Conservation (phyloP, 768 basidiomycete species). For the Russula olivacea region DNA sequence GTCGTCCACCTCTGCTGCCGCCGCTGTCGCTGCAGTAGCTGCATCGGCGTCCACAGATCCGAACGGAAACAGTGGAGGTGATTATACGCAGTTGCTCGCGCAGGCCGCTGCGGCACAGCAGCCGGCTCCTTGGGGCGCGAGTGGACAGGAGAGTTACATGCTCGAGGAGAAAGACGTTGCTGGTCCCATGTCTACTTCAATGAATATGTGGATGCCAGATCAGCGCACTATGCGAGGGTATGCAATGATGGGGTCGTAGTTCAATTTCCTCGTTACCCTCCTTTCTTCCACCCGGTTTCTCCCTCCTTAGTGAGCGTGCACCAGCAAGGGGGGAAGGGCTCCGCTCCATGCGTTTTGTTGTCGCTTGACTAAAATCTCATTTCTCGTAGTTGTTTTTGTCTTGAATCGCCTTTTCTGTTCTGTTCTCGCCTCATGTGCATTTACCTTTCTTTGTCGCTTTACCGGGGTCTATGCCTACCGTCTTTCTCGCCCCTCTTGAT, state of each 20-base stretch:
- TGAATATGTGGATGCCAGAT: conserved; percentile 20
- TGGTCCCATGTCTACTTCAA: conserved; percentile 4
- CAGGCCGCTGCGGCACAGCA: conserved; percentile 48
- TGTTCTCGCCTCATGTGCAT: neutral
- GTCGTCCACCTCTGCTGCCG: neutral
- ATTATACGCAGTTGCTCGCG: conserved; percentile 51
- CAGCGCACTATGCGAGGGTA: conserved; percentile 18
- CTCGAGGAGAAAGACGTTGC: conserved; percentile 54
- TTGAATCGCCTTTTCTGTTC: neutral
- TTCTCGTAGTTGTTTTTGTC: neutral
- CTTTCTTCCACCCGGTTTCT: too few relatives aligned
- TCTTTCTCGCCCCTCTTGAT: neutral
- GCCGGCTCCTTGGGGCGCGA: conserved; percentile 49
- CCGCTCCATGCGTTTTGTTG: neutral
- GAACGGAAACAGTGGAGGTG: conserved; percentile 26
- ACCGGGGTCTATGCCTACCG: neutral
- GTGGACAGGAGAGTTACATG: conserved; percentile 58
- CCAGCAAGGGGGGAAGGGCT: neutral
- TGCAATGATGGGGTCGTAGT: conserved; percentile 13
- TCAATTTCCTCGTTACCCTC: too few relatives aligned
- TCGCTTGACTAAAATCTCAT: neutral
- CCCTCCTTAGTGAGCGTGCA: neutral
- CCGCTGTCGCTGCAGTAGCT: conserved; percentile 5
- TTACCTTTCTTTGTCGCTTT: neutral
- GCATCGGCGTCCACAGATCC: neutral